Evolutionary conservation across 2,329 filamentous ascomycete species (phyloP).

Genomic region (Penicillium corylophilum): DNA sequence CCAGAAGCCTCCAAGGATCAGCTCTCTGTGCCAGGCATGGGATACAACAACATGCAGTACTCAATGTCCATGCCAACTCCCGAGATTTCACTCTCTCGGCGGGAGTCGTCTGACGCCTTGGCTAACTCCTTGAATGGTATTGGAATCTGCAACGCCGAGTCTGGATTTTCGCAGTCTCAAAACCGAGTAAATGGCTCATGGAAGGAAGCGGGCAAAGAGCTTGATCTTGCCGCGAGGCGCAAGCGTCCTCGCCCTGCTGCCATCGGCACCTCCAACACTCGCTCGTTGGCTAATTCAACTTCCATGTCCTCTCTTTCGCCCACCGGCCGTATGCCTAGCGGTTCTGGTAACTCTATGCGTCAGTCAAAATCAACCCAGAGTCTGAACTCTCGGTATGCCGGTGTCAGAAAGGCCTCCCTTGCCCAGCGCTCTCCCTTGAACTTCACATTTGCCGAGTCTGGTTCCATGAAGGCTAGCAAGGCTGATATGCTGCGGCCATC

Average conservation of each 20-base stretch:
- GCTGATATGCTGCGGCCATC: constrained; percentile 37
- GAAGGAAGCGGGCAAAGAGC: constrained; percentile 41
- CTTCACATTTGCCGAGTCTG: constrained; percentile 47
- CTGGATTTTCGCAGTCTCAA: constrained; percentile 27
- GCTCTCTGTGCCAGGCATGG: constrained; percentile 17
- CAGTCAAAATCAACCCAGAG: constrained; percentile 49
- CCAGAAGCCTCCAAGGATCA: constrained; percentile 22
- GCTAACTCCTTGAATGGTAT: constrained; percentile 35
- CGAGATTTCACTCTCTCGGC: constrained; percentile 29
- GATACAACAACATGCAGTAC: constrained; percentile 35
- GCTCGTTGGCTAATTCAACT: constrained; percentile 39
- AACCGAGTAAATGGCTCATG: constrained; percentile 30
- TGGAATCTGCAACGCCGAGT: constrained; percentile 32
- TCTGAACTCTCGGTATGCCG: constrained; percentile 46
- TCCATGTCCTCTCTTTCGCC: constrained; percentile 45
- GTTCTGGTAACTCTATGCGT: constrained; percentile 40
- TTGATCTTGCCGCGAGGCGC: constrained; percentile 48
- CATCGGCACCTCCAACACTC: constrained; percentile 43
- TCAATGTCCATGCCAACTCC: constrained; percentile 29
- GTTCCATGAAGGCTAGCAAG: constrained; percentile 35
- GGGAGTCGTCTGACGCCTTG: constrained; percentile 37
- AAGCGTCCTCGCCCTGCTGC: constrained; percentile 49
- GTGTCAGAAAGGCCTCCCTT: constrained; percentile 47
- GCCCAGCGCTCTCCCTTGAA: constrained; percentile 50
- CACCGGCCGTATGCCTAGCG: constrained; percentile 35